Evolutionary conservation across 108 stramenopile genomes (phyloP).

Genomic region (Pinguiococcus pyrenoidosus): DNA sequence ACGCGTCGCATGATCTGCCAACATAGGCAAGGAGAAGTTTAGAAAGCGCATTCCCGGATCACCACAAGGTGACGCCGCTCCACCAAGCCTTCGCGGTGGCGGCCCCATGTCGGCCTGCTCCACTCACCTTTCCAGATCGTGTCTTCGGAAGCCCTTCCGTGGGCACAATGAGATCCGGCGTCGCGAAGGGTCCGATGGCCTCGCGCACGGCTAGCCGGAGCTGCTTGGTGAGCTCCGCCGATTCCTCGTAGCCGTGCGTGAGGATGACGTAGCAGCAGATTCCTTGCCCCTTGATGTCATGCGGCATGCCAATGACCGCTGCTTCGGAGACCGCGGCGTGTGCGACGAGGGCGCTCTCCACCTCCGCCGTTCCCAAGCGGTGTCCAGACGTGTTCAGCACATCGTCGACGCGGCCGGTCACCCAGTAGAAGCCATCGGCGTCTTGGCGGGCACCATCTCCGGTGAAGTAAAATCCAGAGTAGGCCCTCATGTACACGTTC

Average conservation of each 20-base stretch:
- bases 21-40: no score
- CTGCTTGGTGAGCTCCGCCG: conserved; percentile 57
- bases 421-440: conserved; percentile 82
- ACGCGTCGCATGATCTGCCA: conserved; percentile 92
- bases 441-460: conserved; percentile 83
- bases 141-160: conserved; percentile 80
- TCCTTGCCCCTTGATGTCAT: conserved; percentile 71
- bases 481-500: conserved; percentile 73
- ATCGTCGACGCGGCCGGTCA: conserved; percentile 92
- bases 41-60: no score
- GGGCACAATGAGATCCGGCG: conserved; percentile 68
- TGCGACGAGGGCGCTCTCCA: conserved; percentile 74
- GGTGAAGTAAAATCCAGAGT: conserved; percentile 92
- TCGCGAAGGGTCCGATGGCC: conserved; percentile 78
- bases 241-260: conserved; percentile 37
- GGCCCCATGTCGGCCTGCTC: not conserved
- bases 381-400: conserved; percentile 91
- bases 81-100: no score
- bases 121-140: conserved; percentile 48
- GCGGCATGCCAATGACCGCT: conserved; percentile 64
- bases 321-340: conserved; percentile 67
- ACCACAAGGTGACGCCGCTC: no score
- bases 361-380: conserved; percentile 11
- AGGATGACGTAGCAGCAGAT: conserved; percentile 68
- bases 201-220: conserved; percentile 55